Conservation (phyloP, 2,329 filamentous ascomycete genomes). For the Exophiala sp. region DNA sequence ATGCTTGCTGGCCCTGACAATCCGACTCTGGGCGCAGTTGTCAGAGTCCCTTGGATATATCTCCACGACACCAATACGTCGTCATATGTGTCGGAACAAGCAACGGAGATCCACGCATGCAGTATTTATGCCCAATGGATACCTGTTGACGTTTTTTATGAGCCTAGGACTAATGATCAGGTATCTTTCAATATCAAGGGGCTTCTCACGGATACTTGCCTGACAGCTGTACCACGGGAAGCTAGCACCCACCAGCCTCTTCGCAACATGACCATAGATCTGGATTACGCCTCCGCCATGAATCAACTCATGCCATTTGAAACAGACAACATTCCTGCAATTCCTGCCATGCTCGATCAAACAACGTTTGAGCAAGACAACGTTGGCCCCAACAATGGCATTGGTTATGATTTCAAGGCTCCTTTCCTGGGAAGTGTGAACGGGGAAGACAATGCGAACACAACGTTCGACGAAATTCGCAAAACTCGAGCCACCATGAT, state of each 20-base stretch:
- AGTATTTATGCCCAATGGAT: conserved; percentile 25
- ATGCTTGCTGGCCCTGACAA: conserved; percentile 17
- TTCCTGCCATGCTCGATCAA: conserved; percentile 14
- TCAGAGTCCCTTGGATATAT: conserved; percentile 15
- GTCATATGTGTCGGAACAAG: conserved; percentile 2
- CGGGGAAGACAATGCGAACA: neutral
- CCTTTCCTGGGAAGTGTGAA: conserved; percentile 8
- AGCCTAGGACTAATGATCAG: conserved; percentile 14
- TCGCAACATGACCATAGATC: conserved; percentile 16
- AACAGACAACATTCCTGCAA: conserved; percentile 1
- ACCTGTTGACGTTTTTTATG: conserved; percentile 18
- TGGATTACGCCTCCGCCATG: conserved; percentile 17
- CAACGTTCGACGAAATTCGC: conserved; percentile 7
- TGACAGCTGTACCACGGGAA: conserved; percentile 3
- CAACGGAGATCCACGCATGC: conserved; percentile 19
- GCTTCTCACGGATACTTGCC: conserved; percentile 7
- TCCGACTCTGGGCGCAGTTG: conserved; percentile 13
- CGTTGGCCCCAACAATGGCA: neutral
- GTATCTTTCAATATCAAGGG: conserved; percentile 13
- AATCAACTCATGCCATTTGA: conserved; percentile 18
- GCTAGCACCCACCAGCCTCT: neutral
- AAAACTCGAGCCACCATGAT: conserved; percentile 16
- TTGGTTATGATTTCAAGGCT: conserved; percentile 13
- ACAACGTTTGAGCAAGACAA: conserved; percentile 2
- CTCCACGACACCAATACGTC: neutral